A percentile compares a stretch with the other conserved stretches of the same genome.
phyloP scores from a whole-genome alignment of 2,329 filamentous ascomycete genomes.

The Sordariomycetes sp. region DNA sequence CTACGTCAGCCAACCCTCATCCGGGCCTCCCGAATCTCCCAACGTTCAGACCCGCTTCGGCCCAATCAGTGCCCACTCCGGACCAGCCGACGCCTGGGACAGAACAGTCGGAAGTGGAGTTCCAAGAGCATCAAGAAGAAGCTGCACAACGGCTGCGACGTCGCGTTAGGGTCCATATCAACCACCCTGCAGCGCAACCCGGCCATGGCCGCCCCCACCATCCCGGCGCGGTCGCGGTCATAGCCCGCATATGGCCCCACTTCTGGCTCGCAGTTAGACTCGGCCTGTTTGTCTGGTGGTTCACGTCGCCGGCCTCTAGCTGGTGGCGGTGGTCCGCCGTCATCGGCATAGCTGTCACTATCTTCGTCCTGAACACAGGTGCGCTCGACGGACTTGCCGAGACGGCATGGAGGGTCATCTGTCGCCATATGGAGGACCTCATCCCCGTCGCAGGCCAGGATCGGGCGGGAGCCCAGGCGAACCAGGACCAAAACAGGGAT shows the following conservation, averaged over 20 bases:
- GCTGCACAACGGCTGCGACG: not conserved
- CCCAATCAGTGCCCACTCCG: not conserved
- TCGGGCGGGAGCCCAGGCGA: constrained; percentile 13
- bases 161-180: not conserved
- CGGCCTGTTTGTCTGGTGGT: constrained; percentile 49
- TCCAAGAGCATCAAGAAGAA: not conserved
- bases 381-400: constrained; percentile 41
- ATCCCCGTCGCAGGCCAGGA: constrained; percentile 35
- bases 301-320: constrained; percentile 42
- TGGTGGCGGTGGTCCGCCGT: constrained; percentile 47
- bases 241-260: constrained; percentile 41
- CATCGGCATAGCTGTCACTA: constrained; percentile 34
- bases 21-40: not conserved
- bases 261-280: constrained; percentile 48
- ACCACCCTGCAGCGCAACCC: not conserved
- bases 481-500: constrained; percentile 10
- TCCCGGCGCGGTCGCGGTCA: constrained; percentile 2
- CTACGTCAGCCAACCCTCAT: not conserved
- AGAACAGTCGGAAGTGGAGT: not conserved
- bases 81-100: not conserved
- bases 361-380: constrained; percentile 48
- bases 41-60: not conserved
- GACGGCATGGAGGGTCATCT: constrained; percentile 40
- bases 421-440: constrained; percentile 44
- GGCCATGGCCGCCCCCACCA: not conserved